These are phyloP conservation scores for Blastobotrys illinoisensis DNA, from an alignment of 1,139 yeast species.

Conservation along the genomic window DNA sequence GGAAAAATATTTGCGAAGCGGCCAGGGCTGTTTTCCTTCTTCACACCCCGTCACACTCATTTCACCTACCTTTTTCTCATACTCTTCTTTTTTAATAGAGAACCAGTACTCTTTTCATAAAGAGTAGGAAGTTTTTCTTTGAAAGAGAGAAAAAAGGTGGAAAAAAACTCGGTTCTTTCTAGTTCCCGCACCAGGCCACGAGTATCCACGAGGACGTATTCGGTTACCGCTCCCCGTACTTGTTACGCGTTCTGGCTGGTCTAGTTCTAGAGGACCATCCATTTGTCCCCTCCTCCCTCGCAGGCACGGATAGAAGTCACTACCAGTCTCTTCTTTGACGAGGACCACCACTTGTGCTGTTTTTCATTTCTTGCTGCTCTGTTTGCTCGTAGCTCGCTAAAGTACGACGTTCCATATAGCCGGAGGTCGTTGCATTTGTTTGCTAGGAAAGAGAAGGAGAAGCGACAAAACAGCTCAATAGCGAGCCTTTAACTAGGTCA, in stretches of 20 bases:
- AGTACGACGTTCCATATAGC: background rate
- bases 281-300: background rate
- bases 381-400: background rate
- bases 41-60: slow-evolving; percentile 2
- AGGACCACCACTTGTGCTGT: background rate
- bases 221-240: background rate
- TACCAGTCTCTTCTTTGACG: background rate
- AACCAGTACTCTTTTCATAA: background rate
- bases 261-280: background rate
- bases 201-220: background rate
- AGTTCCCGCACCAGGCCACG: background rate
- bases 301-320: background rate
- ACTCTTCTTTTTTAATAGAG: background rate
- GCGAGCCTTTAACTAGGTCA: slow-evolving; percentile 28
- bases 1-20: slow-evolving; percentile 1
- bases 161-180: slow-evolving; percentile 1
- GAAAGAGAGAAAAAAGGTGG: slow-evolving; percentile 2
- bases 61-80: background rate
- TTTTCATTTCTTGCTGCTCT: slow-evolving; percentile 1
- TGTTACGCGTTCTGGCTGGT: background rate
- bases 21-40: background rate
- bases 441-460: background rate
- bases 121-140: background rate
- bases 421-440: background rate
- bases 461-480: background rate